Evolutionary conservation across 2,329 filamentous ascomycete species (phyloP), one percentile per base, ranked within the genome.

Genomic region (Ophiognomonia clavigignenti-juglandacearum): DNA sequence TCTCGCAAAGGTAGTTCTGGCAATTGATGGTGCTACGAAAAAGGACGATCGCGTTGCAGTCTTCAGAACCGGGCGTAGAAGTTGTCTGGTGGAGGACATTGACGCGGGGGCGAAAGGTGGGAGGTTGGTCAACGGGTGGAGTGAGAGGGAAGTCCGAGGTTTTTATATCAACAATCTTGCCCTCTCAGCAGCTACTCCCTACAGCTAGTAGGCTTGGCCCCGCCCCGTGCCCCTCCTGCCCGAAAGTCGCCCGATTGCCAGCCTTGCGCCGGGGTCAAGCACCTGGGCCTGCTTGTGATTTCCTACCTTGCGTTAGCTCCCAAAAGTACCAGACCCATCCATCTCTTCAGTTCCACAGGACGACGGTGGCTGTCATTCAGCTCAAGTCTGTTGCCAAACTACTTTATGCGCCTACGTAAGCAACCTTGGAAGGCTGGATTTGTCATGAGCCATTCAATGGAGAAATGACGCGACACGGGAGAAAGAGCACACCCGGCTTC

Each of bases 1-100:
- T 53, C 60, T 63, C 54, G 54, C 59, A 53, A 55, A 55, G n/a
- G 53, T 54, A 24, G 43, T 51, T 40, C 45, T 45, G 34, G 53
- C n/a, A n/a, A n/a, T n/a, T 37, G 41, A 48, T 38, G 26, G 52
- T 50, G 42, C 47, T 44, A 34, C 49, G 46, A 27, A 46, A 39
- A 41, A 22, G 18, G 39, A 43, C n/a, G 43, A 44, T 39, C 45
- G 50, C 37, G 38, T 50, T 35, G 50, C 47, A 42, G 51, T 50
- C 32, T 42, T 50, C 38, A 51, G 44, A 31, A 48, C 36, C 23
- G 42, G 44, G 34, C 45, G 43, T 20, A 46, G 44, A 40, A 47
- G 45, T 43, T 46, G 36, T 53, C 52, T 23, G 48, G 49, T 48
- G 52, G 50, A 32, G 24, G 43, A 45, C 43, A 39, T 23, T 13